phyloP scores from a whole-genome alignment of 495 filamentous ascomycete genomes.

The Penicillium longicatenatum region DNA sequence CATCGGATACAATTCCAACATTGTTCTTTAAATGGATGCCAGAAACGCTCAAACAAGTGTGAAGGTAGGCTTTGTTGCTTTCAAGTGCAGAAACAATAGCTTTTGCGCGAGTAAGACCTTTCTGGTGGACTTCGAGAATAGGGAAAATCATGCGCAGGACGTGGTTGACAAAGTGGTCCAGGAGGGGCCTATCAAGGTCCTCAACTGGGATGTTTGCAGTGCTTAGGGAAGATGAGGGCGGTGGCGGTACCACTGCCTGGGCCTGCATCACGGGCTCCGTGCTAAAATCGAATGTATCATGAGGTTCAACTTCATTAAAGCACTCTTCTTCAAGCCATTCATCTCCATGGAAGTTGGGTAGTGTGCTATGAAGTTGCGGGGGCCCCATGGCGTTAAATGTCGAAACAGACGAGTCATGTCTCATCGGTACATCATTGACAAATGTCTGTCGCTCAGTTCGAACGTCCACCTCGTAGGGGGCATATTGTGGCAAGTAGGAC shows the following conservation, averaged over 20 bases:
- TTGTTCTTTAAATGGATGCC: constrained; percentile 93
- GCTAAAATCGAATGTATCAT: constrained; percentile 36
- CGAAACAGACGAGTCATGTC: constrained; percentile 79
- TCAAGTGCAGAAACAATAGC: constrained; percentile 83
- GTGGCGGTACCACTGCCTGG: constrained; percentile 9
- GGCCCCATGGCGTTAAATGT: constrained; percentile 85
- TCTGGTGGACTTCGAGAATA: constrained; percentile 84
- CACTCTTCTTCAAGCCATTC: constrained; percentile 78
- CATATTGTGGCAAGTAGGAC: constrained; percentile 29
- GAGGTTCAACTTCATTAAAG: constrained; percentile 40
- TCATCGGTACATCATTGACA: constrained; percentile 83
- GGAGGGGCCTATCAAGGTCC: constrained; percentile 79
- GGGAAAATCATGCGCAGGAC: constrained; percentile 90
- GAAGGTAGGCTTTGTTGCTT: constrained; percentile 88
- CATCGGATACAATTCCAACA: constrained; percentile 63
- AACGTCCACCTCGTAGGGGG: constrained; percentile 92
- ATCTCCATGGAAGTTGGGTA: constrained; percentile 68
- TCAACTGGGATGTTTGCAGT: constrained; percentile 75
- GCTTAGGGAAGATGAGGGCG: constrained; percentile 23
- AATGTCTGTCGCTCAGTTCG: constrained; percentile 94
- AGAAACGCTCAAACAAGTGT: constrained; percentile 93
- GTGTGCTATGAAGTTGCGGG: constrained; percentile 66
- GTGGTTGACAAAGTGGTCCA: constrained; percentile 90
- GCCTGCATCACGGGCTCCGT: constrained; percentile 2
- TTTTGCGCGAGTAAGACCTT: constrained; percentile 72